Base-by-base conservation (phyloP, 2,329 filamentous ascomycete species). In the Xylariaceae sp. region DNA sequence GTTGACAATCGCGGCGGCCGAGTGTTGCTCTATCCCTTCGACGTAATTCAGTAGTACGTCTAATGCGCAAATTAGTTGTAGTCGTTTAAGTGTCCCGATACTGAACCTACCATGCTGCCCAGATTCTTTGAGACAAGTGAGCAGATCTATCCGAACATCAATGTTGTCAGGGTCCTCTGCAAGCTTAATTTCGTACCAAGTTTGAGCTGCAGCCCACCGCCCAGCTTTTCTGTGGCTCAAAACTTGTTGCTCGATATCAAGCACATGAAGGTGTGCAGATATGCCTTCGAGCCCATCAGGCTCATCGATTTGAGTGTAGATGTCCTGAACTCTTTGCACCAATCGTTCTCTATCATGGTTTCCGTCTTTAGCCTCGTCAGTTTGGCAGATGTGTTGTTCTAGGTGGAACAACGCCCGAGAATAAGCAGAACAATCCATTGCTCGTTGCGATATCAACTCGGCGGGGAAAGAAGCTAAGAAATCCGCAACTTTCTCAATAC, bases 301-400 rank as follows among this genome's bases (percentile, higher is more conserved):
- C 64, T 99, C 94, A 66, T 99, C 94, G 56, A 99, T 97, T 64
- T 97, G 89, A 1, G 91, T 91, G 71, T 99, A 99, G 15, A 99
- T 96, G 47, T 93, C 87, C 67, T 97, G 93, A 20, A 99, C 77
- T 56, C 87, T 84, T 61, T 91, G 84, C 55, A 95, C 82, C 3
- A 94, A 78, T 20, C 84, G 79, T 47, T 88, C 79, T n/a, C 81
- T 75, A 18, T 84, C 81, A 2, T 79, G 77, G 1, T 75, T 71
- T 1, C 78, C 77, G 21, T 75, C 67, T 27, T 75, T 74, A n/a
- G 71, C 66, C 21, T 75, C 73, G 24, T 78, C 73, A 49, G 78
- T 70, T 55, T 79, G 75, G 49, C 77, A 77, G 51, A 92, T 92
- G 68, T 96, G 89, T 63, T 96, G 91, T 72, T 99, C 94, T 77